Evolutionary conservation across 2,329 filamentous ascomycete genomes (phyloP).

Genomic region (Cordyceps militaris): DNA sequence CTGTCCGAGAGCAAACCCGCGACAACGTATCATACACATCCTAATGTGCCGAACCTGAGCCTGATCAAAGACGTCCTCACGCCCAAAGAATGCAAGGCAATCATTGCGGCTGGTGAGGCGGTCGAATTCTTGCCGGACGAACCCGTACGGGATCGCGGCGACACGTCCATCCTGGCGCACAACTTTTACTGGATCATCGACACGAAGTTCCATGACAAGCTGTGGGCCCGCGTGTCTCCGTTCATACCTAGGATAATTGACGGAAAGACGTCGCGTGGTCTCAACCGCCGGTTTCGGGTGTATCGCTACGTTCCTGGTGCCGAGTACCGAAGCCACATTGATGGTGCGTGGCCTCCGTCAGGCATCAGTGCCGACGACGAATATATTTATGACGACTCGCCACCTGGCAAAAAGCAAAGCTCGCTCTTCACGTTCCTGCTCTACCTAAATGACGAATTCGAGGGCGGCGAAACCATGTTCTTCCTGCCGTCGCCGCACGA

Average conservation of each 20-base stretch:
- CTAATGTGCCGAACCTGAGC: constrained; percentile 54
- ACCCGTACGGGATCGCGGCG: constrained; percentile 57
- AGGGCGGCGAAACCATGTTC: constrained; percentile 64
- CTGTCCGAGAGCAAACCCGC: constrained; percentile 38
- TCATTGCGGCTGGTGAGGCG: constrained; percentile 59
- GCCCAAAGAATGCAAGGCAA: constrained; percentile 54
- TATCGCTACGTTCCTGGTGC: constrained; percentile 68
- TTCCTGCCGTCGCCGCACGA: constrained; percentile 59
- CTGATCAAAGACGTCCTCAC: constrained; percentile 55
- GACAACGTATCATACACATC: constrained; percentile 52
- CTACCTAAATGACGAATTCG: constrained; percentile 65
- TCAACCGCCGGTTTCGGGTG: constrained; percentile 64
- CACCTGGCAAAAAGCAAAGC: constrained; percentile 51
- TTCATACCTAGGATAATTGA: constrained; percentile 50
- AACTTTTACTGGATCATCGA: constrained; percentile 71
- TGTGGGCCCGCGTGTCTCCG: constrained; percentile 54
- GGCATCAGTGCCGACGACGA: constrained; percentile 49
- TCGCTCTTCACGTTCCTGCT: constrained; percentile 63
- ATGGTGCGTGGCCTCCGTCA: constrained; percentile 67
- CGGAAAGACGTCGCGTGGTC: constrained; percentile 51
- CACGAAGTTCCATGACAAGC: constrained; percentile 50
- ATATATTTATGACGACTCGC: constrained; percentile 62
- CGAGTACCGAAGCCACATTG: constrained; percentile 64
- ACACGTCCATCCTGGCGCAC: constrained; percentile 59
- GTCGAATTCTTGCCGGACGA: constrained; percentile 62